Base-by-base conservation (phyloP, 441 rosid species). In the Erysimum cheiri region DNA sequence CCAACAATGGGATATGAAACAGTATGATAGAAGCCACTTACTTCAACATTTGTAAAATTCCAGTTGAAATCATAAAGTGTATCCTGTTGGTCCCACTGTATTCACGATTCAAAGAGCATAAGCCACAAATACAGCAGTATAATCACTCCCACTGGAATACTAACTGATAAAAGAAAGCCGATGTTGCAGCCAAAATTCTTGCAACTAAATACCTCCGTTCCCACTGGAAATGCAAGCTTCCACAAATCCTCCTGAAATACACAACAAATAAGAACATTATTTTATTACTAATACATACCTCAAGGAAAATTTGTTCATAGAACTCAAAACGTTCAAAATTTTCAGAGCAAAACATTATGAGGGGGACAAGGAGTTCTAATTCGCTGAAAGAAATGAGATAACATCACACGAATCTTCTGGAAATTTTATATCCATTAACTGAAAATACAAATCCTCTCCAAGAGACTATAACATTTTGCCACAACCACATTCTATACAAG, bases 31-130 rank as follows among this genome's bases (percentile, higher is more conserved):
- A 22, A 58, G 31, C 47, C 8, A 62, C 98, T 83, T 75, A 92
- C 99, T 79, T 92, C 97, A 39, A 92, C 81, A 78, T 89, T 91
- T 14, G 89, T 81, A 81, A 92, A 95, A 71, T 88, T 57, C 97
- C 97, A 92, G 55, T 83, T 90, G 82, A 56, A 82, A 64, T 86
- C 69, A 75, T 92, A 83, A 26, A 95, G 80, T 0, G 62, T 12
- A 60, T 95, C 98, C 83, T 85, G 41, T 70, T 83, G 91, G 69
- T 77, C 88, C 98, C 97, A 92, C 98, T 92, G 87, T 60, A 54
- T 56, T 9, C 22, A 36, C 65, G 64, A 65, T 64, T 13, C 6
- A 72, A 22, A 5, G 33, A 29, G 29, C 5, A 19, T 79, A 59
- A 83, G 58, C 26, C 19, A 68, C 57, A 50, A 3, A 58, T 32